Conservation (phyloP, 208 protist species). For the Naegleria gruberi region DNA sequence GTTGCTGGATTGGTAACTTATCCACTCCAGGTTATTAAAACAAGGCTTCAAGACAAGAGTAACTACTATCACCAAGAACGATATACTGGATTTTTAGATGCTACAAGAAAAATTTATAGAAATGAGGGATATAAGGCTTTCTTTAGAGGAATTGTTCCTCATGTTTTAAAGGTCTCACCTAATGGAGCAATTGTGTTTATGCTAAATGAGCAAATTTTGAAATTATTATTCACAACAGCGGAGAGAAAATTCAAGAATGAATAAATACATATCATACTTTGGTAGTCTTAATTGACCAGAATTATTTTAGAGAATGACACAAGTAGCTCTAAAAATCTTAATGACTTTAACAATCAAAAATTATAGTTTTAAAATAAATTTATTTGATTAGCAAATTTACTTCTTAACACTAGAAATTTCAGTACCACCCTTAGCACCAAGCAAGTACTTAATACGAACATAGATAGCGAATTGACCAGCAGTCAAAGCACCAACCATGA, state of each 20-base stretch:
- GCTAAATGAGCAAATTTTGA: constrained; percentile 38
- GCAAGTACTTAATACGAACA: constrained; percentile 25
- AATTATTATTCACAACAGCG: constrained; percentile 25
- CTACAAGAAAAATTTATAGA: constrained; percentile 26
- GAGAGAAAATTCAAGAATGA: background rate
- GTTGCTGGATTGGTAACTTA: constrained; percentile 38
- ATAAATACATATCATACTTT: too few species aligned
- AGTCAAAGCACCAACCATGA: constrained; percentile 93
- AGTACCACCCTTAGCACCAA: background rate
- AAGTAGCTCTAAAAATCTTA: too few species aligned
- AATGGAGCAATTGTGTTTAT: constrained; percentile 37
- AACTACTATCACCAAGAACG: background rate
- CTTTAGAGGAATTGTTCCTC: constrained; percentile 40
- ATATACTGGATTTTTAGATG: constrained; percentile 27
- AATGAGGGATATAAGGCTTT: constrained; percentile 38
- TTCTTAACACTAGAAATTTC: background rate
- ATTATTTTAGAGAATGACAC: too few species aligned
- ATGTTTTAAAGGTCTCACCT: constrained; percentile 32
- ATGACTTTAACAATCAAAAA: too few species aligned
- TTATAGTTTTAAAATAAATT: too few species aligned
- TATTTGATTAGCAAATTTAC: too few species aligned
- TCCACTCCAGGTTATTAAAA: constrained; percentile 40
- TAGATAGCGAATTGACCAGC: constrained; percentile 93
- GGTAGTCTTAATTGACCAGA: too few species aligned
- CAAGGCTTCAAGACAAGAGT: constrained; percentile 31